Base-by-base conservation (phyloP, 331 rosid species). In the Arachis monticola region DNA sequence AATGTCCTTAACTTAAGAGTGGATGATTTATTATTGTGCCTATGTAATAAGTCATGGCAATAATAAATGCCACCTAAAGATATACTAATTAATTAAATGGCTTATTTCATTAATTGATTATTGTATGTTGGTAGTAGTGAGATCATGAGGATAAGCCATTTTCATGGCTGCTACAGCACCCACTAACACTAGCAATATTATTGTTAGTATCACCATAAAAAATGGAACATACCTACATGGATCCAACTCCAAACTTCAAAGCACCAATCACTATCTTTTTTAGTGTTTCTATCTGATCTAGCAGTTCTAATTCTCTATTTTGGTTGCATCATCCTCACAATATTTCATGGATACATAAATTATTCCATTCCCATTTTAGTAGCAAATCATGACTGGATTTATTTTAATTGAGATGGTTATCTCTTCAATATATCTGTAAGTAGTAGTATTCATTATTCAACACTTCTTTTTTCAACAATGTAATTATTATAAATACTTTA, bases 191-290 rank as follows among this genome's bases (percentile, higher is more conserved):
- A 77, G 45, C 27, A 22, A 22, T n/a, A 59, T 32, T 50, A 59
- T 32, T 50, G n/a, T 27, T 27, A 41, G 42, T 31, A 44, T 47
- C 30, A 38, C 72, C 71, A 74, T 52, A 42, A 47, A 13, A 56
- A 67, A 64, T 51, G 55, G 64, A 42, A 30, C 56, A 70, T 9
- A 59, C 13, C 67, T 74, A 74, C 63, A 80, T 74, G 84, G 80
- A 74, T 74, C 76, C 83, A 80, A 67, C 83, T 80, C 72, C 67
- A 74, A 61, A 3, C 31, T 70, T 41, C 27, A 56, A 71, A 56
- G 17, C 53, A 68, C 76, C 79, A 68, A 80, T 68, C 68, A 35
- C 48, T 56, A 63, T 52, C 35, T 42, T 50, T 50, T 71, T 71
- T 41, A 31, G 63, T 81, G 80, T 65, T 65, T 38, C 52, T 41